Evolutionary conservation across 2,329 filamentous ascomycete species (phyloP), one percentile per base, ranked within the genome.

Genomic region (Claviceps arundinis): DNA sequence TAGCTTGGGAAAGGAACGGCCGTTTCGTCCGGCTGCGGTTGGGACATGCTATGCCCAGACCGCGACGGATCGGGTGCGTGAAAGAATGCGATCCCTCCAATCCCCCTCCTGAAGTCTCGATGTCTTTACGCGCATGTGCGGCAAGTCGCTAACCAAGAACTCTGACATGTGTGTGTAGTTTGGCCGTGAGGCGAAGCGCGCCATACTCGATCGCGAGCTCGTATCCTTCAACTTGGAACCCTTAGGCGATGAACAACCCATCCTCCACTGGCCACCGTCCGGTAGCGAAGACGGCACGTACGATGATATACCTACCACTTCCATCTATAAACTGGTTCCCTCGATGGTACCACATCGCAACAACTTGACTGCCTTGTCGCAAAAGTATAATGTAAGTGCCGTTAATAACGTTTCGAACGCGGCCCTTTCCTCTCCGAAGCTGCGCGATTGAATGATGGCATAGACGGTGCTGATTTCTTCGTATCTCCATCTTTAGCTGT

Each of bases 351-450:
- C 56, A 16, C 74, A 66, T 57, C 70, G 80, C 16, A 71, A 76
- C 55, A 82, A 82, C 55, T 65, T 82, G 52, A 80, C 77, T 2
- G 74, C 73, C 1, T 65, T 83, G 11, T 82, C 80, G 0, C 77
- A 81, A 56, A 65, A 64, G 43, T 76, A 75, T 61, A 81, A 82
- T 60, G 75, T 77, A 60, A 37, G 63, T 47, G 41, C 4, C 8
- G 6, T 8, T 9, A 4, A 6, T 47, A 8, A 26, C 26, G 26
- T 26, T 26, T 26, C 26, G 26, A 26, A 26, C 26, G 26, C 26
- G 26, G 7, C 26, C 7, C 26, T 26, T 26, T 8, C 26, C 26
- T 24, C 26, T 7, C 26, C 44, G 14, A 11, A 19, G 16, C 9
- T 37, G 26, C 11, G n/a, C 9, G 26, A 13, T 5, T 37, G 11